These are phyloP conservation scores for Thraustochytrium sp. DNA, from an alignment of 352 stramenopile species.

Conservation along the genomic window DNA sequence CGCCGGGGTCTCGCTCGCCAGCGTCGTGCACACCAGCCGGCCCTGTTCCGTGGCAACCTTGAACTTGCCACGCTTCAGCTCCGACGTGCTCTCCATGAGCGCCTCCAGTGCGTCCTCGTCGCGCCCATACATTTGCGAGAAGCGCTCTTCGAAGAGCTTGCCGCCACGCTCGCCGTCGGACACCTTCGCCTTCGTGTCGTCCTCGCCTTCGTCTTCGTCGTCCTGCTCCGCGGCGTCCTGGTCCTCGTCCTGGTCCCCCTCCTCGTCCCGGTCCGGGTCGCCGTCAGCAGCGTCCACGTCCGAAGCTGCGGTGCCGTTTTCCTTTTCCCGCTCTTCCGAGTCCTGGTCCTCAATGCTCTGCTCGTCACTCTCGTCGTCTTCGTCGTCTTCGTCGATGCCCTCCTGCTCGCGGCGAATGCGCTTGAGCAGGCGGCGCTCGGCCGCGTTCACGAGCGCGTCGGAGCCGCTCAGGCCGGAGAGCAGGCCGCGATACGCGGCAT, in stretches of 20 bases:
- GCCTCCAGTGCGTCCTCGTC: not conserved
- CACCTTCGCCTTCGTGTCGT: not conserved
- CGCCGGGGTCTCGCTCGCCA: not conserved
- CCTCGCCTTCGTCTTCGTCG: not conserved
- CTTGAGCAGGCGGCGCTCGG: not conserved
- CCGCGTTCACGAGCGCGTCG: not conserved
- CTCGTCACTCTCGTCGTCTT: constrained; percentile 58
- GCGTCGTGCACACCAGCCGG: not conserved
- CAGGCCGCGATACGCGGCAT: not conserved
- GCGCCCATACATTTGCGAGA: not conserved
- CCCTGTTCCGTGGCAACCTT: not conserved
- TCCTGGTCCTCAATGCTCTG: constrained; percentile 91
- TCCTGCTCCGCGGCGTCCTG: constrained; percentile 71
- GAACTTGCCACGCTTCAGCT: not conserved
- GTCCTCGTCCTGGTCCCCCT: constrained; percentile 91
- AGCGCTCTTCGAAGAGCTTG: not conserved
- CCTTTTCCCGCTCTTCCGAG: constrained; percentile 83
- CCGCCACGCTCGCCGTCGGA: not conserved
- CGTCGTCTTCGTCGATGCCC: constrained; percentile 63
- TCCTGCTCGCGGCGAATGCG: constrained; percentile 72
- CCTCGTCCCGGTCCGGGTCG: constrained; percentile 65
- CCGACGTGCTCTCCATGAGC: not conserved
- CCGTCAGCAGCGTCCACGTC: constrained; percentile 66
- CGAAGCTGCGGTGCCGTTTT: not conserved
- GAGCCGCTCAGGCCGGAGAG: not conserved